phyloP scores from a whole-genome alignment of 257 asterid genomes.

The Scutellaria galericulata region DNA sequence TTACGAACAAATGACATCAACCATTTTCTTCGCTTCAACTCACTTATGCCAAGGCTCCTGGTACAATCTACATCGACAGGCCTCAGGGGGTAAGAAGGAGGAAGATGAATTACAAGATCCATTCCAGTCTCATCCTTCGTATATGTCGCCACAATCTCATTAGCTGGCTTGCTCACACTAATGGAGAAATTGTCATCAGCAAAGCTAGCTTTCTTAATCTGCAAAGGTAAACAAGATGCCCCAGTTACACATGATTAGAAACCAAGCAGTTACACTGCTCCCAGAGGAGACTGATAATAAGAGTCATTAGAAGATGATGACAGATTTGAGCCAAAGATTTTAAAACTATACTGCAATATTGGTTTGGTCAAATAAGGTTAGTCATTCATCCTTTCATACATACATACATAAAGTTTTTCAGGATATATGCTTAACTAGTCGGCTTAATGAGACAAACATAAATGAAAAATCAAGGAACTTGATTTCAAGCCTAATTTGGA shows the following conservation, averaged over 20 bases:
- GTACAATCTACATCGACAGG: constrained; percentile 93
- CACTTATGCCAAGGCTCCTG: constrained; percentile 93
- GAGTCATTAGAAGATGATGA: background rate
- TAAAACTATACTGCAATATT: constrained; percentile 4
- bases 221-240: constrained; percentile 42
- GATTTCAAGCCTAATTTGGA: background rate
- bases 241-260: constrained; percentile 27
- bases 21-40: constrained; percentile 93
- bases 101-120: constrained; percentile 96
- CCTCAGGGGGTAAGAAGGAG: constrained; percentile 90
- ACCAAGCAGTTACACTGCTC: constrained; percentile 16
- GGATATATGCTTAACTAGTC: background rate
- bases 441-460: background rate
- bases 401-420: too few species aligned
- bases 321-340: background rate
- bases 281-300: background rate
- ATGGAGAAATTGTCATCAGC: constrained; percentile 90
- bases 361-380: background rate
- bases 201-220: constrained; percentile 83
- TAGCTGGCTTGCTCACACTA: constrained; percentile 90
- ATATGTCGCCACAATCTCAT: constrained; percentile 96
- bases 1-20: constrained; percentile 85
- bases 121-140: constrained; percentile 96
- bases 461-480: background rate
- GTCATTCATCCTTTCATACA: background rate